A percentile compares a stretch with the other conserved stretches of the same genome.
Evolutionary conservation across 1,284 basidiomycete species (phyloP).

Genomic region (Volvariella surrecta): DNA sequence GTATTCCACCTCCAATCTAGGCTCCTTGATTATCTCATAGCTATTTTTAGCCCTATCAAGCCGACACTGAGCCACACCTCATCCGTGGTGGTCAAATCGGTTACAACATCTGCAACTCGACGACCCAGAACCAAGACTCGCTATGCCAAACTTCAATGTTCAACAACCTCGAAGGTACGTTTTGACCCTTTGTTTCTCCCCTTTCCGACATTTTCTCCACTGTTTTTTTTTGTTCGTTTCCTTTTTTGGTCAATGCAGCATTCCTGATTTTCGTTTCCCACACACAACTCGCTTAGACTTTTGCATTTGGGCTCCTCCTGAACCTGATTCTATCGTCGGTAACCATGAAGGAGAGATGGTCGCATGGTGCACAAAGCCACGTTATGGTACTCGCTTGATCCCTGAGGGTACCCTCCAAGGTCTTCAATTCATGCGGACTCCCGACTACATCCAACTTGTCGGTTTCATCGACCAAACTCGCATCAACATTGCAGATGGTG

Average conservation of each 20-base stretch:
- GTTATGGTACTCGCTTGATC: slow-evolving; percentile 45
- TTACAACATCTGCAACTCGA: slow-evolving; percentile 66
- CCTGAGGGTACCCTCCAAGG: slow-evolving; percentile 44
- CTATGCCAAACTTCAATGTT: slow-evolving; percentile 57
- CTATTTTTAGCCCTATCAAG: slow-evolving; percentile 42
- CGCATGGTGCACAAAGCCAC: slow-evolving; percentile 40
- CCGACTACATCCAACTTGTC: slow-evolving; percentile 46
- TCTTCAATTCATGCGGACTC: slow-evolving; percentile 46
- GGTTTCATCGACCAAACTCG: slow-evolving; percentile 55
- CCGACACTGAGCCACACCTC: slow-evolving; percentile 36
- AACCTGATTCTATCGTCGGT: slow-evolving; percentile 37
- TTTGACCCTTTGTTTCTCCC: background rate
- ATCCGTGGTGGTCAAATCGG: slow-evolving; percentile 52
- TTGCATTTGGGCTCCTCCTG: slow-evolving; percentile 43
- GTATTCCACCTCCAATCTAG: slow-evolving; percentile 17
- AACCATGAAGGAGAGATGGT: slow-evolving; percentile 62
- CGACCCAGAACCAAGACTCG: slow-evolving; percentile 51
- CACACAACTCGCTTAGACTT: slow-evolving; percentile 47
- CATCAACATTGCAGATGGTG: slow-evolving; percentile 42
- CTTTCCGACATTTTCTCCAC: background rate
- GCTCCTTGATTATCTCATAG: background rate
- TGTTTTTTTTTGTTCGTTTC: background rate
- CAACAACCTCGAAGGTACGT: slow-evolving; percentile 43
- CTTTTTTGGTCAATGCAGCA: background rate
- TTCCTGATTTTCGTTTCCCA: slow-evolving; percentile 6